Evolutionary conservation across 352 stramenopile genomes (phyloP), one percentile per base, ranked within the genome.

Genomic region (Globisporangium heterothallicum): DNA sequence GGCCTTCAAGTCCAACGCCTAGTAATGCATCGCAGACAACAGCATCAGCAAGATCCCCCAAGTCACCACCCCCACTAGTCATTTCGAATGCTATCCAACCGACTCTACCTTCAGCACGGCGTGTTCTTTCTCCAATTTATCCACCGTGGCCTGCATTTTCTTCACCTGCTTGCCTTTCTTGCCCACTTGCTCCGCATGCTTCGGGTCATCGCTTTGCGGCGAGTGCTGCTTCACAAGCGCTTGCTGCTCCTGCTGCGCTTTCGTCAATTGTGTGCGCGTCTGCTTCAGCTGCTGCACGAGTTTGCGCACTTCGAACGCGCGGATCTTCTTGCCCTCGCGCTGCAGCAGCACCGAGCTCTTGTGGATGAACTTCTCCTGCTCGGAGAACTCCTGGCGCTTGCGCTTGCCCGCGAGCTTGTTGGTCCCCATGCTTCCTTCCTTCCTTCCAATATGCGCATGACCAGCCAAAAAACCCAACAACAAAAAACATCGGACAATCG

Each of bases 301-400:
- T 61, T 87, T 87, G 50, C 72, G 78, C 58, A 82, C 63, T 25
- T 81, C 49, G 48, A 91, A 88, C 19, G 66, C 57, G 53, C 72
- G 69, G 34, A 88, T 71, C 55, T 88, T 88, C 66, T 91, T 91
- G 29, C 68, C 66, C 55, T 91, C 80, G 32, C 80, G 77, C 64
- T 86, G 77, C 64, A 91, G 63, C 45, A 87, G 50, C 49, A 68
- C 64, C 42, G 61, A 66, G 57, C 74, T 86, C 68, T 91, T 86
- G 68, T 91, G 79, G 56, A 73, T 65, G 41, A 87, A 75, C 48
- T 75, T 77, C 42, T 91, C 79, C 43, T 80, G 72, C 61, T 70
- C 66, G 36, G 63, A 76, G 66, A 80, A 81, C 21, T 61, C 64
- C 49, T 50, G 57, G 36, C 73, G 71, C 62, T 83, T 81, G 46